These are phyloP conservation scores for Cyberlindnera bimundalis DNA, from an alignment of 805 yeast genomes.

Conservation along the genomic window DNA sequence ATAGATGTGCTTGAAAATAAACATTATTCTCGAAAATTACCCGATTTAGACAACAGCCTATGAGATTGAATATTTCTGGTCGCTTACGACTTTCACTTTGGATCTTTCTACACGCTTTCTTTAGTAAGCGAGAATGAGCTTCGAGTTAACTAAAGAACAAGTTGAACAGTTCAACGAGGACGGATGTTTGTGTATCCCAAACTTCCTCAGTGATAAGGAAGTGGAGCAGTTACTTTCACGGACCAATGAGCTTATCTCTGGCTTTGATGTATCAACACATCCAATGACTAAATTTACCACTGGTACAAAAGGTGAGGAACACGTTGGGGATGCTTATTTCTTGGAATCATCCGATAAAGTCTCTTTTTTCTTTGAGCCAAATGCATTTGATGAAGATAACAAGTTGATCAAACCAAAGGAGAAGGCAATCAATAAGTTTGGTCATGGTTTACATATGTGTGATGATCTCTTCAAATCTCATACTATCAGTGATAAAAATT, in stretches of 20 bases:
- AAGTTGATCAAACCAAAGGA: constrained; percentile 49
- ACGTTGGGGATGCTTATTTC: constrained; percentile 73
- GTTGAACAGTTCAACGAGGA: constrained; percentile 45
- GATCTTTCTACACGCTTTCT: too few relatives aligned
- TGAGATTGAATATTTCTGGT: too few relatives aligned
- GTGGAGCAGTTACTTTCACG: constrained; percentile 39
- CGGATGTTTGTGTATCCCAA: constrained; percentile 60
- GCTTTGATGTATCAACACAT: constrained; percentile 52
- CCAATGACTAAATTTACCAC: constrained; percentile 74
- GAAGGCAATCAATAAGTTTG: constrained; percentile 68
- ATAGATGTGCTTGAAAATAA: too few relatives aligned
- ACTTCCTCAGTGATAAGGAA: constrained; percentile 45
- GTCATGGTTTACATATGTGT: constrained; percentile 71
- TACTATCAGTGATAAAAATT: constrained; percentile 50
- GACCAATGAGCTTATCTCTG: constrained; percentile 42
- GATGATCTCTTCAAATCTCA: constrained; percentile 40
- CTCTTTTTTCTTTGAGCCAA: constrained; percentile 66
- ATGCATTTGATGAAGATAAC: constrained; percentile 57
- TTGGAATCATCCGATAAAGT: constrained; percentile 66
- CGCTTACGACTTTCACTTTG: too few relatives aligned
- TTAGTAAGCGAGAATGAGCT: too few relatives aligned
- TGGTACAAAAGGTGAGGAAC: constrained; percentile 43
- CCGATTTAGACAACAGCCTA: too few relatives aligned
- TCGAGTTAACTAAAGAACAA: constrained; percentile 41
- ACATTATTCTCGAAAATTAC: background rate